Conservation (phyloP, 2,329 filamentous ascomycete genomes). For the Alternaria sp. region DNA sequence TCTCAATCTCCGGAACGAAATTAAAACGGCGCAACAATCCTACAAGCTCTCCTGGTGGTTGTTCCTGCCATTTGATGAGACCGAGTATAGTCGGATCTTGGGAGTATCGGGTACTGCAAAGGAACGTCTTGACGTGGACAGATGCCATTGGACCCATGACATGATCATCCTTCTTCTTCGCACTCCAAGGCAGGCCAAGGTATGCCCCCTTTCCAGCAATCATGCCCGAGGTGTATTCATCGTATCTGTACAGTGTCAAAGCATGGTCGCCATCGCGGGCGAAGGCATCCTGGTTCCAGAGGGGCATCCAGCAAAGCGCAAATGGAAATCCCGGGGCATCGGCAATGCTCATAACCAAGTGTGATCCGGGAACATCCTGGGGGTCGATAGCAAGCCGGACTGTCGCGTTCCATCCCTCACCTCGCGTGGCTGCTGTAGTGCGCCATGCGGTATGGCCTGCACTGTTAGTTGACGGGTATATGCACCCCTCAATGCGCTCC, state of each 20-base stretch:
- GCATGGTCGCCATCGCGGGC: conserved; percentile 83
- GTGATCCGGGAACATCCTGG: conserved; percentile 79
- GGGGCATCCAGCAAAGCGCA: conserved; percentile 87
- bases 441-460: conserved; percentile 83
- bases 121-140: conserved; percentile 80
- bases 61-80: conserved; percentile 84
- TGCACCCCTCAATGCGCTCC: conserved; percentile 84
- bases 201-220: conserved; percentile 82
- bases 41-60: conserved; percentile 72
- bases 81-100: conserved; percentile 88
- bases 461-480: conserved; percentile 83
- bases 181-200: conserved; percentile 79
- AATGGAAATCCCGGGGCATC: conserved; percentile 89
- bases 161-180: conserved; percentile 74
- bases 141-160: conserved; percentile 80
- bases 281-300: conserved; percentile 93
- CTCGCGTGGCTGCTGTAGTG: conserved; percentile 79
- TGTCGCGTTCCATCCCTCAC: conserved; percentile 86
- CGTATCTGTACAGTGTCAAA: conserved; percentile 85
- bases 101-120: conserved; percentile 94
- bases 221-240: conserved; percentile 84
- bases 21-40: conserved; percentile 80
- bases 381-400: conserved; percentile 80
- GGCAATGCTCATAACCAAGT: conserved; percentile 87
- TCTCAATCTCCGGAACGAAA: conserved; percentile 96